phyloP scores from a whole-genome alignment of 2,329 filamentous ascomycete species.

The Nannizzia gypsea region DNA sequence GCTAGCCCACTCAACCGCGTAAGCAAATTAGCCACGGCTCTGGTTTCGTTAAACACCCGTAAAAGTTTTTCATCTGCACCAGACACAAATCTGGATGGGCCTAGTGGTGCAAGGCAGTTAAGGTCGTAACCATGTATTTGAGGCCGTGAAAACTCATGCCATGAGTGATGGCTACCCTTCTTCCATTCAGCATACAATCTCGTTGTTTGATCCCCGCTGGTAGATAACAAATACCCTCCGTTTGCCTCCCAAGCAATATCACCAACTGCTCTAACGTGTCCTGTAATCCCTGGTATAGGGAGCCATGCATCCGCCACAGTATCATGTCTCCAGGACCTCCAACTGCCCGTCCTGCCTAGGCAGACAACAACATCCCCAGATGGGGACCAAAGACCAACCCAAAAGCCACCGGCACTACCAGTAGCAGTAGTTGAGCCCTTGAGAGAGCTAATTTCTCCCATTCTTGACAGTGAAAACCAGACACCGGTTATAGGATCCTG shows the following conservation, averaged over 20 bases:
- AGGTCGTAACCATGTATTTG: conserved; percentile 98
- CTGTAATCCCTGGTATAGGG: conserved; percentile 64
- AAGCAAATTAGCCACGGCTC: conserved; percentile 65
- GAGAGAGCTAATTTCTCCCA: conserved; percentile 87
- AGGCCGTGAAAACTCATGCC: conserved; percentile 91
- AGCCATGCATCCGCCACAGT: conserved; percentile 55
- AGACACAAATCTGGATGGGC: conserved; percentile 67
- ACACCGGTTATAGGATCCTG: conserved; percentile 72
- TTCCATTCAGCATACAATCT: conserved; percentile 74
- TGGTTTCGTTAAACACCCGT: conserved; percentile 84
- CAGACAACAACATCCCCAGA: conserved; percentile 63
- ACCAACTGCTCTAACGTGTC: conserved; percentile 71
- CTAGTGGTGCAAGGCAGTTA: conserved; percentile 77
- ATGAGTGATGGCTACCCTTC: conserved; percentile 44
- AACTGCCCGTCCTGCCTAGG: conserved; percentile 82
- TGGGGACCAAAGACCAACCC: conserved; percentile 87
- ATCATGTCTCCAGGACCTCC: conserved; percentile 71
- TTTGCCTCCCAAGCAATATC: conserved; percentile 73
- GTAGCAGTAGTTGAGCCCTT: conserved; percentile 96
- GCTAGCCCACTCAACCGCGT: conserved; percentile 53
- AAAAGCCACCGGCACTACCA: conserved; percentile 90
- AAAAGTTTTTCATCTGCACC: conserved; percentile 97
- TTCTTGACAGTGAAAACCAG: conserved; percentile 73
- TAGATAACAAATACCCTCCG: conserved; percentile 77
- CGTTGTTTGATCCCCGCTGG: conserved; percentile 84